Evolutionary conservation across 2,329 filamentous ascomycete species (phyloP).

Genomic region (Penicillium sp.): DNA sequence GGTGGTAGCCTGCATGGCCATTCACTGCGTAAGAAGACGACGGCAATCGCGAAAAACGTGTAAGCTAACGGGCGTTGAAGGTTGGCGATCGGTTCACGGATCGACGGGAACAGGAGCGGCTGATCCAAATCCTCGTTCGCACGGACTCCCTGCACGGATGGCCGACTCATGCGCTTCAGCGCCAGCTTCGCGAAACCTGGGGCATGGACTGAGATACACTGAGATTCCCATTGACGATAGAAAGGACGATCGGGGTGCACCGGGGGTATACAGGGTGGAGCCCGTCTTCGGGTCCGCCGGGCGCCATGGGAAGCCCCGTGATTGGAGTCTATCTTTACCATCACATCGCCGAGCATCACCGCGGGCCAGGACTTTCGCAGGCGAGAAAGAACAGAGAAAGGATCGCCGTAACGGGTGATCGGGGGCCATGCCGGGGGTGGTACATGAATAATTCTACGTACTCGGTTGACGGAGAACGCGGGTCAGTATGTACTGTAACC

Average conservation of each 20-base stretch:
- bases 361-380: not conserved
- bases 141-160: constrained; percentile 21
- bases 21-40: constrained; percentile 19
- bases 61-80: constrained; percentile 11
- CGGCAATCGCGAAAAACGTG: not conserved
- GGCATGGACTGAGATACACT: constrained; percentile 10
- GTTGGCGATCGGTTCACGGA: constrained; percentile 25
- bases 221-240: not conserved
- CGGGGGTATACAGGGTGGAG: not conserved
- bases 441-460: not conserved
- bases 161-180: constrained; percentile 19
- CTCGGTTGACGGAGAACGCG: not conserved
- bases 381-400: not conserved
- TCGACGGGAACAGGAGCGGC: constrained; percentile 20
- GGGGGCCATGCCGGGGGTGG: not conserved
- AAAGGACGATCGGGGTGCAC: not conserved
- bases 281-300: not conserved
- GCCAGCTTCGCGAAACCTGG: constrained; percentile 23
- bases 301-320: not conserved
- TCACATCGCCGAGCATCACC: not conserved
- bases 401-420: not conserved
- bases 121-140: constrained; percentile 21
- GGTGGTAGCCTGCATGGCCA: constrained; percentile 25
- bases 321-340: not conserved
- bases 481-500: no score